phyloP scores from a whole-genome alignment of 805 yeast species.

The Candida pseudoglaebosa region DNA sequence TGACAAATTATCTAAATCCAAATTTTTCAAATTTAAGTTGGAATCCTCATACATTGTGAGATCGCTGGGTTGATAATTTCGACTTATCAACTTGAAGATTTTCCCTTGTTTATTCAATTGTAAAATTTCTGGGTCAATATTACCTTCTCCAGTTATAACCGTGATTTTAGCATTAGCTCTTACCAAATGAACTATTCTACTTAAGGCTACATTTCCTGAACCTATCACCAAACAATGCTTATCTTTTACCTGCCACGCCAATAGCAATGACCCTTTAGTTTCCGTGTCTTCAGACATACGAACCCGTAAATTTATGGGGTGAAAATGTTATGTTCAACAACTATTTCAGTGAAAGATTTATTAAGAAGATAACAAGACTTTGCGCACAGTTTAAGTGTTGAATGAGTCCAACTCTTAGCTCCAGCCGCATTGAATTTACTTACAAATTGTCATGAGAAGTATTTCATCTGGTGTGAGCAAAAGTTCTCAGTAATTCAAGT shows the following conservation, averaged over 20 bases:
- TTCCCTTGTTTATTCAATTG: slow-evolving; percentile 32
- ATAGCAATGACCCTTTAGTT: slow-evolving; percentile 49
- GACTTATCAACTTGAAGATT: slow-evolving; percentile 35
- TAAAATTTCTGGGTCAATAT: slow-evolving; percentile 26
- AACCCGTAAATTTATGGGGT: neutral
- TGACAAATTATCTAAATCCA: slow-evolving; percentile 9
- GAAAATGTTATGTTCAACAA: too few species aligned
- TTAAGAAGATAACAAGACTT: too few species aligned
- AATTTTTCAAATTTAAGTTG: neutral
- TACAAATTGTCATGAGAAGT: too few species aligned
- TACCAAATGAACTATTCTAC: slow-evolving; percentile 62
- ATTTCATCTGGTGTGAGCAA: too few species aligned
- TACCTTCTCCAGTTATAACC: slow-evolving; percentile 46
- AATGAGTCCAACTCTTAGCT: too few species aligned
- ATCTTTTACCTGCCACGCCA: slow-evolving; percentile 72
- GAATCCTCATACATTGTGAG: slow-evolving; percentile 45
- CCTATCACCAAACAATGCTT: slow-evolving; percentile 71
- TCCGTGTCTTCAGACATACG: neutral
- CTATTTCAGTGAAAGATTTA: too few species aligned
- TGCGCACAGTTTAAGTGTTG: too few species aligned
- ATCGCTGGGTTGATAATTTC: slow-evolving; percentile 47
- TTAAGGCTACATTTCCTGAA: slow-evolving; percentile 72
- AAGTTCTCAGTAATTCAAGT: too few species aligned
- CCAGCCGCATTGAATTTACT: too few species aligned
- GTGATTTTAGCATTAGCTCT: slow-evolving; percentile 70